These are phyloP conservation scores for Penicillium sp. DNA, from an alignment of 2,329 filamentous ascomycete genomes.

Conservation along the genomic window DNA sequence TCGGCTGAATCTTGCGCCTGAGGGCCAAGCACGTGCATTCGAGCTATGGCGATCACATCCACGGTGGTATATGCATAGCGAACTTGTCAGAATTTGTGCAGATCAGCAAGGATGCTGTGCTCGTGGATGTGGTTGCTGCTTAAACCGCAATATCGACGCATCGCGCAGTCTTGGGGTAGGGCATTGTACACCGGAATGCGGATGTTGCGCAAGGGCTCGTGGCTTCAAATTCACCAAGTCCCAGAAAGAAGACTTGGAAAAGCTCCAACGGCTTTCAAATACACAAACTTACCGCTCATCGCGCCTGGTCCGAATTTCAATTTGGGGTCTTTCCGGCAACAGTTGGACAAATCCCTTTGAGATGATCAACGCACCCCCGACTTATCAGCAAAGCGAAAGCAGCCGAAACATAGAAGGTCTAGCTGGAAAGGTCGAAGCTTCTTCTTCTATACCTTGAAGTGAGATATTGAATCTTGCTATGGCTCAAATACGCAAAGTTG, in stretches of 20 bases:
- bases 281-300: neutral
- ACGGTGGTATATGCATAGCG: slow-evolving; percentile 11
- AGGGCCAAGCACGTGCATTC: slow-evolving; percentile 1
- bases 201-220: neutral
- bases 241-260: neutral
- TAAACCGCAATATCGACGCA: neutral
- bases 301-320: neutral
- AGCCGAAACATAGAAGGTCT: too few species aligned
- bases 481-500: too few species aligned
- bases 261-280: neutral
- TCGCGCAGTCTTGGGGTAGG: neutral
- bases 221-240: neutral
- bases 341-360: neutral
- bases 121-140: neutral
- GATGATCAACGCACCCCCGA: neutral
- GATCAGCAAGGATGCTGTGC: slow-evolving; percentile 2
- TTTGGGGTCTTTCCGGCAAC: neutral
- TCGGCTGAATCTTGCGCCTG: neutral
- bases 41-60: slow-evolving; percentile 12
- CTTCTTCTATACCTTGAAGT: too few species aligned
- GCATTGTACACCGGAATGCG: slow-evolving; percentile 1
- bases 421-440: neutral
- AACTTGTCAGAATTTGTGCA: slow-evolving; percentile 3
- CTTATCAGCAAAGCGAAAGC: neutral
- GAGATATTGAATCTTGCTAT: too few species aligned